Conservation (phyloP, 768 basidiomycete species). For the Suillus alpinus region DNA sequence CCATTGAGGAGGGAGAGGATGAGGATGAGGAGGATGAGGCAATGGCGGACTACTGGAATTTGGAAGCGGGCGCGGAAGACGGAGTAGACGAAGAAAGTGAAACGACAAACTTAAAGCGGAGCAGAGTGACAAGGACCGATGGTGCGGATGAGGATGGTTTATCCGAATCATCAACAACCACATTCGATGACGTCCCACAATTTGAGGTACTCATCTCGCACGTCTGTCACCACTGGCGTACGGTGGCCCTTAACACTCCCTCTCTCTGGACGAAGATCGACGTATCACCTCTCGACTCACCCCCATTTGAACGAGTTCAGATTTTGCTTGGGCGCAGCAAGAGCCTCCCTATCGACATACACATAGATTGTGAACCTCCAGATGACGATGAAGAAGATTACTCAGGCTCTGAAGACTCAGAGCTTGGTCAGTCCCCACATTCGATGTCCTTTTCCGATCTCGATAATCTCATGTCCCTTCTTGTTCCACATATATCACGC, state of each 20-base stretch:
- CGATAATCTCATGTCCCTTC: conserved; percentile 26
- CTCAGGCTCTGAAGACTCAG: conserved; percentile 25
- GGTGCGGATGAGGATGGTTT: conserved; percentile 4
- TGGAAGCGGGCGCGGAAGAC: conserved; percentile 38
- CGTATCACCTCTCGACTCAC: conserved; percentile 21
- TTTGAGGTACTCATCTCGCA: conserved; percentile 61
- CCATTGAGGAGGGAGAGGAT: conserved; percentile 31
- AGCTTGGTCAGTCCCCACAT: conserved; percentile 14
- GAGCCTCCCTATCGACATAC: conserved; percentile 51
- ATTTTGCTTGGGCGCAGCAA: conserved; percentile 54
- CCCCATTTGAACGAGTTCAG: conserved; percentile 42
- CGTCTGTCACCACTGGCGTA: conserved; percentile 61
- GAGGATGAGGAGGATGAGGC: conserved; percentile 35
- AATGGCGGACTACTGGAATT: conserved; percentile 14
- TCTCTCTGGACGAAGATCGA: conserved; percentile 52
- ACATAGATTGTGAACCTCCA: conserved; percentile 40
- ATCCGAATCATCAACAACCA: conserved; percentile 5
- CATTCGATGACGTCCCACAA: conserved; percentile 15
- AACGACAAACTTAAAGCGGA: neutral
- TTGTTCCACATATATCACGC: conserved; percentile 51
- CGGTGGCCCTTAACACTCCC: conserved; percentile 48
- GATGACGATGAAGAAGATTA: conserved; percentile 24
- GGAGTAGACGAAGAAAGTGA: conserved; percentile 16
- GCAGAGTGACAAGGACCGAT: neutral
- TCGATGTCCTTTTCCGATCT: conserved; percentile 23